Base-by-base conservation (phyloP, 257 asterid genomes). In the Rehmannia glutinosa region DNA sequence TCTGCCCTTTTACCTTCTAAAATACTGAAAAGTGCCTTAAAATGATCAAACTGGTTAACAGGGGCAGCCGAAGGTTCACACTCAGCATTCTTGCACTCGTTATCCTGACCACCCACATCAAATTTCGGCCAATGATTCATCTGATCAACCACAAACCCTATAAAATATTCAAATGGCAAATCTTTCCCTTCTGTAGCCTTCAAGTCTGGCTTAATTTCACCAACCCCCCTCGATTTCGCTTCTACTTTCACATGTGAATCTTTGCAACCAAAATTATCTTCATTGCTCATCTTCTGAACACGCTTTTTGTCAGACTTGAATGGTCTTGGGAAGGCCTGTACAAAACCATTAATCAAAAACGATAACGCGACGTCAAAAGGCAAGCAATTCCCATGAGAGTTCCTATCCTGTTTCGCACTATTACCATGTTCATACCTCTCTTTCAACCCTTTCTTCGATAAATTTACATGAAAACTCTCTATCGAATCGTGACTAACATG, bases 1-100 rank as follows among this genome's bases (percentile, higher is more conserved):
- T 94, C 97, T 45, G 90, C 93, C 73, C 90, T 87, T 84, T 85
- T 94, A 66, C 97, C 95, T 78, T 94, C 90, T 72, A 91, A 68
- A 52, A 88, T 72, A 73, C 78, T 79, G 32, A 81, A 64, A 70
- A 94, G 75, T 9, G 82, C 84, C 81, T 64, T 79, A 38, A 83
- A 77, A 75, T 83, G 87, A 63, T 91, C 97, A 69, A 82, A 74
- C 63, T 77, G 86, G 75, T 66, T 72, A 66, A 32, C 54, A 45
- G 78, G 49, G 15, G 67, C 70, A 28, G 75, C 62, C 8, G 72
- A 35, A 35, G 80, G 66, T 46, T 77, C 70, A 32, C 19, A 10
- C 25, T 73, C 82, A 20, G 50, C 66, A 56, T 15, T 61, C 81
- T 74, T 78, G 70, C 83, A 50, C 67, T 77, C 88, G 46, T 66